phyloP scores from a whole-genome alignment of 371 early-diverging fungal genomes.

The Actinomortierella wolfii region DNA sequence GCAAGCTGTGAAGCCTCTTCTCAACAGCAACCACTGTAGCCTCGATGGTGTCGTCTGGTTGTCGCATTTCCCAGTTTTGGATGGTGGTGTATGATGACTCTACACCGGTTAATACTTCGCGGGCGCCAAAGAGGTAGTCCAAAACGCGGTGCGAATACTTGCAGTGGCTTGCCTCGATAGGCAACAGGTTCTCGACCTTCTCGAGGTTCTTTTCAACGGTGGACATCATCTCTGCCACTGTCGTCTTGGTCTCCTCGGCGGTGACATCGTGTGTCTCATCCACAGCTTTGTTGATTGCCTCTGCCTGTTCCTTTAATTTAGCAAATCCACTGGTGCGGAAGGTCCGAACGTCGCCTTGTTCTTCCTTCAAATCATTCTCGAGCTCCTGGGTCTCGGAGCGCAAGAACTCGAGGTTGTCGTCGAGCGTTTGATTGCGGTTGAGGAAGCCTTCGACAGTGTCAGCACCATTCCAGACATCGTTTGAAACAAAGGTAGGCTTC shows the following conservation, averaged over 20 bases:
- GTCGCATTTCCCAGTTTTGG: conserved; percentile 36
- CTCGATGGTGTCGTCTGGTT: conserved; percentile 30
- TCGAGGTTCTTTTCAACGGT: conserved; percentile 29
- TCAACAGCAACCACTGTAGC: conserved; percentile 12
- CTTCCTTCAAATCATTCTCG: conserved; percentile 27
- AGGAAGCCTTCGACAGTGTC: conserved; percentile 31
- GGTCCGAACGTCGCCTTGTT: conserved; percentile 27
- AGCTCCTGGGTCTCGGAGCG: conserved; percentile 22
- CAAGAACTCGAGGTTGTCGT: conserved; percentile 23
- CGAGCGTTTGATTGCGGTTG: conserved; percentile 15
- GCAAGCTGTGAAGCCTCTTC: background rate
- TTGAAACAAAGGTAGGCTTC: conserved; percentile 26
- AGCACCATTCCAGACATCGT: conserved; percentile 32
- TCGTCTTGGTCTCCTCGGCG: conserved; percentile 17
- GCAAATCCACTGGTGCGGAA: conserved; percentile 39
- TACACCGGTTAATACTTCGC: conserved; percentile 6
- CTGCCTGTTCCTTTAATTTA: conserved; percentile 36
- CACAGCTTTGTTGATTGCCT: conserved; percentile 19
- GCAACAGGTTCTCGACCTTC: conserved; percentile 36
- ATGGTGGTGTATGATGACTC: conserved; percentile 19
- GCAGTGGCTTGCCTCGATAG: conserved; percentile 36
- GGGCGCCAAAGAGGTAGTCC: conserved; percentile 26
- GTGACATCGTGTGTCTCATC: conserved; percentile 30
- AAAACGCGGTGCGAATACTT: conserved; percentile 22
- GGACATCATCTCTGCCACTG: conserved; percentile 29